Base-by-base conservation (phyloP, 148 eudicot species). In the Spergularia bocconei region DNA sequence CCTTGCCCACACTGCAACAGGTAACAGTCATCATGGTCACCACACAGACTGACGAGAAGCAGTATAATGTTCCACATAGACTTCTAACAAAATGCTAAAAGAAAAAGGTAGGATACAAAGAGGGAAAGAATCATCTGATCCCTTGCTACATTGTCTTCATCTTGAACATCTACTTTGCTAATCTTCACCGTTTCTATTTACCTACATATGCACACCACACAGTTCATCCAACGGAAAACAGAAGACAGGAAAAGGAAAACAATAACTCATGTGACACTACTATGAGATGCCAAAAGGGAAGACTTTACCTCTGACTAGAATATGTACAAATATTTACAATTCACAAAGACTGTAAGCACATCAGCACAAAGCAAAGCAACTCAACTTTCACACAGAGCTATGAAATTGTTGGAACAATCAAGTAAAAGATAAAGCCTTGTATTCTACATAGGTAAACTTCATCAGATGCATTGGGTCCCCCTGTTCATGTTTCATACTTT, bases 1-100 rank as follows among this genome's bases (percentile, higher is more conserved):
- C 97, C 99, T 82, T 89, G 99, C 71, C 99, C 99, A 69, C 99
- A 95, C 99, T 95, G 80, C 85, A 86, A 67, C 54, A 79, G 14
- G 80, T 77, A 64, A 65, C 29, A 77, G 25, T 63, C 13, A 72
- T 47, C 8, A 77, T 20, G 52, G 64, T 82, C 64, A 70, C 25
- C 47, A 55, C 19, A 13, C 64, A 64, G 39, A 69, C 60, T 44
- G 48, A 67, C 33, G 29, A 67, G 50, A 69, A 57, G 23, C 19
- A 77, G 44, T 61, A 53, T 44, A 52, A 58, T 57, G 72, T 51
- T 36, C 65, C 4, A 44, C 20, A 66, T 15, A 20, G 48, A 71
- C 73, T 20, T 50, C 57, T 66, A 48, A 67, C 70, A 59, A 71
- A 23, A 52, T 39, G 9, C 74, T 33, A 13, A 59, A 13, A 53